phyloP scores from a whole-genome alignment of 1,284 basidiomycete genomes.

The Tylopilus sp. region DNA sequence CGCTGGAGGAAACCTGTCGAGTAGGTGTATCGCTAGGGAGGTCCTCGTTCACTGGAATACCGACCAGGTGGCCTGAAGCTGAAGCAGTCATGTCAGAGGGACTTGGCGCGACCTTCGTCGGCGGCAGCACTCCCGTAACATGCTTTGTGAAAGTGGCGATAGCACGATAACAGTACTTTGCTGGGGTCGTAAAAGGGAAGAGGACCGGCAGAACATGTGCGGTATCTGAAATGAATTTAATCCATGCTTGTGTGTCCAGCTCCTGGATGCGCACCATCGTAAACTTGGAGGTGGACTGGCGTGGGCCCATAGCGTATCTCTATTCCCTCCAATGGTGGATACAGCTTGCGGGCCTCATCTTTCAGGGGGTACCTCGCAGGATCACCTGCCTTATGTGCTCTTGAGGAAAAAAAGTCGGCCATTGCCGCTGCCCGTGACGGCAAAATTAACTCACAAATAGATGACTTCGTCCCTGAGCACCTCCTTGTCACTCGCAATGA shows the following conservation, averaged over 20 bases:
- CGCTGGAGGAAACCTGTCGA: slow-evolving; percentile 11
- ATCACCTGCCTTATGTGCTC: slow-evolving; percentile 89
- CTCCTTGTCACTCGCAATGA: slow-evolving; percentile 89
- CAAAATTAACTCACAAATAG: slow-evolving; percentile 59
- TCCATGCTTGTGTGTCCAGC: slow-evolving; percentile 1
- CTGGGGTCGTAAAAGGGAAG: slow-evolving; percentile 81
- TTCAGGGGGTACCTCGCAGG: slow-evolving; percentile 72
- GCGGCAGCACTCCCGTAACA: slow-evolving; percentile 47
- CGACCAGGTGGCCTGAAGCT: not conserved
- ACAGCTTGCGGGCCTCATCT: slow-evolving; percentile 56
- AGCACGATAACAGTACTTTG: slow-evolving; percentile 72
- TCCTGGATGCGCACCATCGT: slow-evolving; percentile 52
- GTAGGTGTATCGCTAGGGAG: not conserved
- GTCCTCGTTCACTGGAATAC: slow-evolving; percentile 7
- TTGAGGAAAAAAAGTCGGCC: slow-evolving; percentile 31
- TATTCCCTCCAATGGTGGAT: slow-evolving; percentile 65
- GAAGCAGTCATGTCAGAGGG: slow-evolving; percentile 9
- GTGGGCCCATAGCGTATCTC: slow-evolving; percentile 67
- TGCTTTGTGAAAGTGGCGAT: slow-evolving; percentile 66
- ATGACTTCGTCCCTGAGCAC: slow-evolving; percentile 92
- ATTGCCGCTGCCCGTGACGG: not conserved
- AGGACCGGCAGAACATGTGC: slow-evolving; percentile 76
- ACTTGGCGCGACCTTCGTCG: slow-evolving; percentile 10
- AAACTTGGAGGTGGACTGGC: slow-evolving; percentile 88
- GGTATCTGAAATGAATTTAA: slow-evolving; percentile 44